These are phyloP conservation scores for Umbilicaria muhlenbergii DNA, from an alignment of 495 filamentous ascomycete genomes.

Conservation along the genomic window DNA sequence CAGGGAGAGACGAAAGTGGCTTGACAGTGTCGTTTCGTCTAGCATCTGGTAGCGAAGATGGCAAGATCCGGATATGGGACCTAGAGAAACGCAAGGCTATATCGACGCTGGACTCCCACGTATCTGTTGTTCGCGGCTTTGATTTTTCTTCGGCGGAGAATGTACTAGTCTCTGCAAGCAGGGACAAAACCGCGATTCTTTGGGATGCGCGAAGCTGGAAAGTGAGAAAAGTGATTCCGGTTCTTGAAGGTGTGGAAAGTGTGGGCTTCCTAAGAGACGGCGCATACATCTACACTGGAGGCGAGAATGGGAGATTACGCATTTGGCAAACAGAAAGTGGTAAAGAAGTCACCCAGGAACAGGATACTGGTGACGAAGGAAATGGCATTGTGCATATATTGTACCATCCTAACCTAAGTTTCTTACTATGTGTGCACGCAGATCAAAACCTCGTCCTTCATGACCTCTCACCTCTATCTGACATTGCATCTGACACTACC, in stretches of 20 bases:
- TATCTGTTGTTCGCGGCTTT: slow-evolving; percentile 74
- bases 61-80: slow-evolving; percentile 83
- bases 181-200: slow-evolving; percentile 86
- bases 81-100: slow-evolving; percentile 65
- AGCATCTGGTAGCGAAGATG: slow-evolving; percentile 84
- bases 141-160: slow-evolving; percentile 63
- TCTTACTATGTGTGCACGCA: slow-evolving; percentile 68
- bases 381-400: slow-evolving; percentile 63
- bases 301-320: slow-evolving; percentile 66
- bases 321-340: slow-evolving; percentile 68
- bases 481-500: slow-evolving; percentile 14
- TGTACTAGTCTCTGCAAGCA: slow-evolving; percentile 67
- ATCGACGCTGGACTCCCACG: slow-evolving; percentile 74
- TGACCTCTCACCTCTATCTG: slow-evolving; percentile 30
- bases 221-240: slow-evolving; percentile 62
- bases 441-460: slow-evolving; percentile 77
- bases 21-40: slow-evolving; percentile 50
- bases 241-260: slow-evolving; percentile 72
- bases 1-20: slow-evolving; percentile 20
- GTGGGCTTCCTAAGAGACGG: slow-evolving; percentile 63
- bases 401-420: slow-evolving; percentile 40
- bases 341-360: slow-evolving; percentile 60
- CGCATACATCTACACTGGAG: slow-evolving; percentile 61
- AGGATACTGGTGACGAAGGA: slow-evolving; percentile 48
- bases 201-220: slow-evolving; percentile 85